Evolutionary conservation across 2,329 filamentous ascomycete species (phyloP).

Genomic region (Fusarium falciforme): DNA sequence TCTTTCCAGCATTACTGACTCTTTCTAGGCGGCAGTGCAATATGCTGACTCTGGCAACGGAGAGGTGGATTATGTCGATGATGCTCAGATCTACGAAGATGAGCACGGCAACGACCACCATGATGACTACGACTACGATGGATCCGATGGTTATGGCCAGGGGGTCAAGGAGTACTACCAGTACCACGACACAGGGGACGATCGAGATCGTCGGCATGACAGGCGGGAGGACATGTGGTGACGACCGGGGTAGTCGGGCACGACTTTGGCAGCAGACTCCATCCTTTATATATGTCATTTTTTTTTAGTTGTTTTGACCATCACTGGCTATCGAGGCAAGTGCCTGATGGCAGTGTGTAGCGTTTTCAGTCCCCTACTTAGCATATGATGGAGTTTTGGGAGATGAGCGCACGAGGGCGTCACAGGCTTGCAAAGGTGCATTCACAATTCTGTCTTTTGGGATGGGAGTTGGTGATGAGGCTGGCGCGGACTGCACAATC

Average conservation of each 20-base stretch:
- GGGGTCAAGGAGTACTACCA: conserved; percentile 56
- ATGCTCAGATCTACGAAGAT: conserved; percentile 65
- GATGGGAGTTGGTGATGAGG: conserved; percentile 28
- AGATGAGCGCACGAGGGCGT: conserved; percentile 39
- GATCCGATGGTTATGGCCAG: conserved; percentile 52
- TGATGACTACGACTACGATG: conserved; percentile 53
- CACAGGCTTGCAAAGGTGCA: conserved; percentile 35
- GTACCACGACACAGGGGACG: conserved; percentile 49
- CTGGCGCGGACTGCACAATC: conserved; percentile 25
- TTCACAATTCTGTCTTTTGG: conserved; percentile 29
- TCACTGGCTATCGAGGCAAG: conserved; percentile 32
- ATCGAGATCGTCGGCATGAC: conserved; percentile 50
- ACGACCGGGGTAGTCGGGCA: conserved; percentile 29
- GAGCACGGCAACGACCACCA: conserved; percentile 58
- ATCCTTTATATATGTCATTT: conserved; percentile 39
- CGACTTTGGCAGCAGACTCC: conserved; percentile 23
- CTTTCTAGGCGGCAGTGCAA: conserved; percentile 55
- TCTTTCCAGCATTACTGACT: conserved; percentile 3
- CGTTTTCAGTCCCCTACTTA: conserved; percentile 39
- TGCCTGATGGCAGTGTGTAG: conserved; percentile 35
- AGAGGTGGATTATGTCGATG: conserved; percentile 63
- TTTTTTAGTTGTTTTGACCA: conserved; percentile 29
- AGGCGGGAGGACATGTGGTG: conserved; percentile 59
- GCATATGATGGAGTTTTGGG: conserved; percentile 52
- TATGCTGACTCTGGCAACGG: conserved; percentile 59